These are phyloP conservation scores for Sarcomyxa edulis DNA, from an alignment of 768 basidiomycete species.

Conservation along the genomic window DNA sequence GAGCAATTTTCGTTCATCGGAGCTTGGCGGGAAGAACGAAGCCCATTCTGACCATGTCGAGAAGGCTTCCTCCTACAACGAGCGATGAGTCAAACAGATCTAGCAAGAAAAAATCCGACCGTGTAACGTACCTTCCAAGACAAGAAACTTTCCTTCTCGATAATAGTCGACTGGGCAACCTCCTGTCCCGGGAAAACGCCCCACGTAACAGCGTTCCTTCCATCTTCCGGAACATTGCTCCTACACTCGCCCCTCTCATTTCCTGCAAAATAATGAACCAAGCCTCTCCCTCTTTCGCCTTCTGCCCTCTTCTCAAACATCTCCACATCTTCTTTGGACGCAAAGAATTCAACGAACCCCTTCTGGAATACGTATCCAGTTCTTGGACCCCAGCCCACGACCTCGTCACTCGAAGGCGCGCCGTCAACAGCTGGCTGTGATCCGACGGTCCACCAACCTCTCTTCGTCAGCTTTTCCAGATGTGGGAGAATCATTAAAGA, in stretches of 20 bases:
- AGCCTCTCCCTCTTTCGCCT: constrained; percentile 49
- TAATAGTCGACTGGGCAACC: constrained; percentile 93
- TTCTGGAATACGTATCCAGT: constrained; percentile 97
- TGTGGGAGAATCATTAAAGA: constrained; percentile 75
- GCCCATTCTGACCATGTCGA: constrained; percentile 96
- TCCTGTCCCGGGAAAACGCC: constrained; percentile 97
- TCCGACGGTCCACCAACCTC: constrained; percentile 94
- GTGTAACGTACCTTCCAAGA: constrained; percentile 80
- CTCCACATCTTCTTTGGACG: constrained; percentile 50
- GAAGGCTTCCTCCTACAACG: constrained; percentile 85
- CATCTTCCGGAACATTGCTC: constrained; percentile 75
- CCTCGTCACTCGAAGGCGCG: constrained; percentile 61
- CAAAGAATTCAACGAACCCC: constrained; percentile 96
- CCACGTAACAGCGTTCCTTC: constrained; percentile 96
- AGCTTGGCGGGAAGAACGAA: constrained; percentile 72
- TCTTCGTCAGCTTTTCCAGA: constrained; percentile 68
- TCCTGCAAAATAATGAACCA: constrained; percentile 84
- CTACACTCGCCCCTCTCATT: constrained; percentile 74
- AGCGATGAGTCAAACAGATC: constrained; percentile 4
- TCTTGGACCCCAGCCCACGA: constrained; percentile 91
- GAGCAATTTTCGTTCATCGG: constrained; percentile 67
- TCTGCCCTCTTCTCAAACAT: constrained; percentile 53
- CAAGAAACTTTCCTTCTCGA: constrained; percentile 90
- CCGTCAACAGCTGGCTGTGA: constrained; percentile 95
- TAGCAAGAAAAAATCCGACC: not conserved